Conservation (phyloP, 306 rosid species). For the Dalbergia cochinchinensis region DNA sequence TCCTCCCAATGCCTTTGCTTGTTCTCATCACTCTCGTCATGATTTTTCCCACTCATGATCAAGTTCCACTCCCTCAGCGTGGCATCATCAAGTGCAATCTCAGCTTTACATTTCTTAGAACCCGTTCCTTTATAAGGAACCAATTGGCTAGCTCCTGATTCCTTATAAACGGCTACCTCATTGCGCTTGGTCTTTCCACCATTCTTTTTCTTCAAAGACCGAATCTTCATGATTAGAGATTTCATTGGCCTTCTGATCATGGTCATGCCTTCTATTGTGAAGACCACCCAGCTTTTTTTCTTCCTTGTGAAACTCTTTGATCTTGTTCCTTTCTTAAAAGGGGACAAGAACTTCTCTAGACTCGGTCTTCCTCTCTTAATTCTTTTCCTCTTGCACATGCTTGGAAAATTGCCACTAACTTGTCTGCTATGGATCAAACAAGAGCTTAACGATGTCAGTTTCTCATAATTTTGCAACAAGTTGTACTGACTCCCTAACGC, state of each 20-base stretch:
- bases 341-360: background rate
- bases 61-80: conserved; percentile 50
- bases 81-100: conserved; percentile 41
- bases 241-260: background rate
- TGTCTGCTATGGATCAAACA: background rate
- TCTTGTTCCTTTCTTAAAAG: conserved; percentile 29
- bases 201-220: background rate
- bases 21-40: conserved; percentile 33
- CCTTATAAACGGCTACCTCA: background rate
- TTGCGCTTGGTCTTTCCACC: background rate
- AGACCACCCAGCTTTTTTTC: background rate
- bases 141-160: background rate
- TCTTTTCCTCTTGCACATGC: conserved; percentile 33
- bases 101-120: background rate
- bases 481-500: conserved; percentile 10
- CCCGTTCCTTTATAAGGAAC: conserved; percentile 25
- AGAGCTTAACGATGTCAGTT: background rate
- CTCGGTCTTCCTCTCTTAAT: background rate
- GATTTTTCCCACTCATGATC: conserved; percentile 22
- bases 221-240: background rate
- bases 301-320: conserved; percentile 27
- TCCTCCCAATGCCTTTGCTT: conserved; percentile 20
- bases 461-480: background rate
- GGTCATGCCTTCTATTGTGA: background rate
- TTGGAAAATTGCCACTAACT: conserved; percentile 29